Evolutionary conservation across 179 eudicot species (phyloP).

Genomic region (Beta macrorhiza): DNA sequence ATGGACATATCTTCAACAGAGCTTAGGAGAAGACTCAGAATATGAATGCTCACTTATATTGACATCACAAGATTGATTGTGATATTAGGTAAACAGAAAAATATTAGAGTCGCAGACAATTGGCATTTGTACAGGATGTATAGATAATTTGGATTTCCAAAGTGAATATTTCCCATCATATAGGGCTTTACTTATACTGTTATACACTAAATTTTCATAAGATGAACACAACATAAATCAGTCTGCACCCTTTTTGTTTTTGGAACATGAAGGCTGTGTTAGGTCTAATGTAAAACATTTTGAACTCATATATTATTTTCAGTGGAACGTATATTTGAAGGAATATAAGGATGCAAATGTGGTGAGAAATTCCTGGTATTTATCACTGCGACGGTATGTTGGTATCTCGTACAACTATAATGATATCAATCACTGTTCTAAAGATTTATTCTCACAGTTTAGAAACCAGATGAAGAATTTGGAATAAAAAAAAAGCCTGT

Average conservation of each 20-base stretch:
- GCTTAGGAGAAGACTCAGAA: conserved; percentile 39
- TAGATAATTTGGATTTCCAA: neutral
- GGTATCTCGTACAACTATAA: too few species aligned
- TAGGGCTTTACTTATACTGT: neutral
- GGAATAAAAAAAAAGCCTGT: too few species aligned
- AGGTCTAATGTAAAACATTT: too few species aligned
- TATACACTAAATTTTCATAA: neutral
- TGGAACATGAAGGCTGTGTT: too few species aligned
- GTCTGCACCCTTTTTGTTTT: neutral
- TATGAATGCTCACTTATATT: conserved; percentile 8
- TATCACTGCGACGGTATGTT: too few species aligned
- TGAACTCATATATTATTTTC: too few species aligned
- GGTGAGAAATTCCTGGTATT: too few species aligned
- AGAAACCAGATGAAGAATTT: too few species aligned
- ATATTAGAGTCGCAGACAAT: neutral
- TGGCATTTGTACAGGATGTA: neutral
- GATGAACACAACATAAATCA: neutral
- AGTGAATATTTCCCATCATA: neutral
- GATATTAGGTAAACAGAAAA: neutral
- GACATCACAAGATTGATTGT: neutral
- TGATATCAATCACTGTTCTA: too few species aligned
- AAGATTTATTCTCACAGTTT: too few species aligned
- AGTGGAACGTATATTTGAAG: too few species aligned
- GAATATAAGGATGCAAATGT: too few species aligned
- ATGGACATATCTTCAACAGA: conserved; percentile 91